phyloP scores from a whole-genome alignment of 208 protist species.

The Tetramitus jugosus region DNA sequence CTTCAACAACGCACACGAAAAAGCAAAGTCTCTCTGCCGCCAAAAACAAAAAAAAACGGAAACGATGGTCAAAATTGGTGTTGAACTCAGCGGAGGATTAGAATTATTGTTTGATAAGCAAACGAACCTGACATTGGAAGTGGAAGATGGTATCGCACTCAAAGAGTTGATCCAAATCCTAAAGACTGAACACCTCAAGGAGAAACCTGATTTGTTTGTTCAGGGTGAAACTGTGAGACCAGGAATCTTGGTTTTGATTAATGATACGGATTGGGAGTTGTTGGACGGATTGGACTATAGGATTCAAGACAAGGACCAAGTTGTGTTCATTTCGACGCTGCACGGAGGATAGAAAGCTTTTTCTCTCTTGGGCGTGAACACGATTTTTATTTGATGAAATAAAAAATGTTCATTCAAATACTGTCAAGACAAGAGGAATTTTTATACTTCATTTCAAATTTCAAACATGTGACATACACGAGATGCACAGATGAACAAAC shows the following conservation, averaged over 20 bases:
- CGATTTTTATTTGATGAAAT: too few species aligned
- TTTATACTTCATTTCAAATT: too few species aligned
- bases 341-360: slow-evolving; percentile 80
- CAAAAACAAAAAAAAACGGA: too few species aligned
- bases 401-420: too few species aligned
- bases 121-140: not conserved
- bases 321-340: slow-evolving; percentile 84
- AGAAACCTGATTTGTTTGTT: slow-evolving; percentile 14
- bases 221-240: slow-evolving; percentile 44
- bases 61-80: too few species aligned
- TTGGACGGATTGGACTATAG: slow-evolving; percentile 63
- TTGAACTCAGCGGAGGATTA: not conserved
- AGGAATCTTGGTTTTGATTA: slow-evolving; percentile 81
- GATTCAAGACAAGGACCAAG: slow-evolving; percentile 63
- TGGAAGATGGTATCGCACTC: not conserved
- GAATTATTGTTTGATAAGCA: slow-evolving; percentile 18
- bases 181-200: not conserved
- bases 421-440: too few species aligned
- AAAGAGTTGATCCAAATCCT: slow-evolving; percentile 6
- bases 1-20: too few species aligned
- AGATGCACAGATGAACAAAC: too few species aligned
- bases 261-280: slow-evolving; percentile 80
- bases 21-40: too few species aligned
- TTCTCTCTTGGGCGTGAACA: too few species aligned
- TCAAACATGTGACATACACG: too few species aligned